Evolutionary conservation across 2,329 filamentous ascomycete species (phyloP), one percentile per base, ranked within the genome.

Genomic region (Grosmannia huntii): DNA sequence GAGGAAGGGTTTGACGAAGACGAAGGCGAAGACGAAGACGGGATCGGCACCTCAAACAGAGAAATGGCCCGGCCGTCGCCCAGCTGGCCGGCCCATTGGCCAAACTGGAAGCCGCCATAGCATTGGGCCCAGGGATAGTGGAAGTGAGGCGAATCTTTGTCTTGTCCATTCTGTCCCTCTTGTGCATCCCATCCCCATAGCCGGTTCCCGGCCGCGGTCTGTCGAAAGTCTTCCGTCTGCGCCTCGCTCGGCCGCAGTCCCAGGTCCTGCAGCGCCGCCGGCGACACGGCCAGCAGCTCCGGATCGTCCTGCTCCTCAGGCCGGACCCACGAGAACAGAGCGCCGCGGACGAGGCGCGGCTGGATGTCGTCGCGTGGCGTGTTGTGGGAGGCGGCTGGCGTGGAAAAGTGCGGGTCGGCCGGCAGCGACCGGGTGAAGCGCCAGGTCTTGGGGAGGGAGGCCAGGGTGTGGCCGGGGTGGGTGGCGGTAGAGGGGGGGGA

Each of bases 101-200:
- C 94, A 68, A 85, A 84, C 67, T 84, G 79, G 67, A 80, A 83
- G 59, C 92, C 92, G 59, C 94, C 94, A 70, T 99, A 99, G 73
- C 94, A 97, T 73, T 99, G 94, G 36, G 94, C 91, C 94, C 94
- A 99, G 0, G 94, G 92, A 69, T 99, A 99, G 50, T 94, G 84
- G 23, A 87, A 86, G 59, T 83, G 51, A 33, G 36, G 4, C 12
- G 12, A 14, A 16, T 38, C 9, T 5, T 33, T 10, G 31, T 38
- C 5, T 9, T 38, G 3, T 38, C 36, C 36, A 14, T n/a, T 3
- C 21, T 33, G 14, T 33, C 44, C 44, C 31, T n/a, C 38, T n/a
- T 21, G 19, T 31, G 16, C 23, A 14, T 38, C 81, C 82, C 87
- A 88, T 55, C 90, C 92, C 58, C 87, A 82, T 16, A 96, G 79